Conservation (phyloP, 257 asterid species). For the Solanum appendiculatum region DNA sequence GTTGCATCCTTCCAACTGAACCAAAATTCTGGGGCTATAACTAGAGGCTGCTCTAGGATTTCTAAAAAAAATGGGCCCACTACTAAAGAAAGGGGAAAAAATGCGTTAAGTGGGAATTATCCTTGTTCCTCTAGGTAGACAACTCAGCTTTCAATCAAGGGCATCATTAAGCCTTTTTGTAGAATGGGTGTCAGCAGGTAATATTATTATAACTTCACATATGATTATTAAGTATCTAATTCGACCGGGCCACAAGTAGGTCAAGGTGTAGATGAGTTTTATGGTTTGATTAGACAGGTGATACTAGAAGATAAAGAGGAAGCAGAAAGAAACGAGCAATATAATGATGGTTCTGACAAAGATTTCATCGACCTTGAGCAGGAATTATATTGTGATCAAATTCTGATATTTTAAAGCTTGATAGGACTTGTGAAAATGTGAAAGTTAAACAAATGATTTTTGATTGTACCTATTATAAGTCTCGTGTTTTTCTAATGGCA, state of each 20-base stretch:
- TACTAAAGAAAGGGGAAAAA: neutral
- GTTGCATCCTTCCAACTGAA: neutral
- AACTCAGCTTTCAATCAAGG: neutral
- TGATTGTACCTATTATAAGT: neutral
- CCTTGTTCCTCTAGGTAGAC: too few relatives aligned
- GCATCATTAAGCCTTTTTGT: neutral
- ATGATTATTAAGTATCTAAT: neutral
- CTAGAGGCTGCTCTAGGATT: neutral
- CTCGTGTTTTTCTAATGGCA: neutral
- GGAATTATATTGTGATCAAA: neutral
- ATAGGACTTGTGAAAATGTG: neutral
- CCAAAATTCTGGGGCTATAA: neutral
- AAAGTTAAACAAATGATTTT: neutral
- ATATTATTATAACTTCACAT: neutral
- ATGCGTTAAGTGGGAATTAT: too few relatives aligned
- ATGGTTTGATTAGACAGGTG: neutral
- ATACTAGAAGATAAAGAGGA: neutral
- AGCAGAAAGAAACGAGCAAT: neutral
- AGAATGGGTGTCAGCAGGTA: neutral
- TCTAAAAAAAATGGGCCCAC: neutral
- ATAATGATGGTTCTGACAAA: neutral
- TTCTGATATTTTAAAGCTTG: neutral
- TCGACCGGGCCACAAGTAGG: neutral
- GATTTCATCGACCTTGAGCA: neutral
- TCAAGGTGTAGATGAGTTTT: neutral